phyloP scores from a whole-genome alignment of 495 filamentous ascomycete species.

The Trypethelium eluteriae region DNA sequence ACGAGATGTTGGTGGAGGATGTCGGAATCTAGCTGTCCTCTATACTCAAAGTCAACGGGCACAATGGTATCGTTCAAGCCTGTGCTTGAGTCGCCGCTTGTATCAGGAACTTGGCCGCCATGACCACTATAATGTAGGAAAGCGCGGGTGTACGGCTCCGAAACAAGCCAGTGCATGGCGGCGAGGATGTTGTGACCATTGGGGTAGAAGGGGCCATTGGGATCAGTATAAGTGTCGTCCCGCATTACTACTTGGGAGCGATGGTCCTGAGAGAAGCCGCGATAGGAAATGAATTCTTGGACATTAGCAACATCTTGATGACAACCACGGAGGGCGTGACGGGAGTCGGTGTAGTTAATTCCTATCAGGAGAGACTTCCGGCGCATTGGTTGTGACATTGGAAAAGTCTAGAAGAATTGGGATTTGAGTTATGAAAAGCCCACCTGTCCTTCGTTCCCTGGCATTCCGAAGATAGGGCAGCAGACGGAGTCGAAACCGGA shows the following conservation, averaged over 20 bases:
- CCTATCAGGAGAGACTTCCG: conserved; percentile 52
- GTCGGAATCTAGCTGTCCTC: conserved; percentile 47
- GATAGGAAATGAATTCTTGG: conserved; percentile 36
- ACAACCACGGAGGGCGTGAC: conserved; percentile 47
- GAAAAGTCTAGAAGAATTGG: no score
- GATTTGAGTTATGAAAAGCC: no score
- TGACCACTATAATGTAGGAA: conserved; percentile 56
- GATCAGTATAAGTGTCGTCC: conserved; percentile 42
- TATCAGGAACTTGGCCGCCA: conserved; percentile 38
- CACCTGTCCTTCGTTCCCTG: background rate
- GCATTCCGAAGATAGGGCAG: background rate
- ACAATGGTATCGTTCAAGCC: conserved; percentile 51
- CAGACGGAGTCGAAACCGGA: background rate
- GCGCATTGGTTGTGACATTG: background rate
- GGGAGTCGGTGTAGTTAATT: conserved; percentile 53
- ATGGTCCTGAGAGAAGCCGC: conserved; percentile 42
- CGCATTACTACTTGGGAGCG: conserved; percentile 49
- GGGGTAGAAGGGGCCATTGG: conserved; percentile 45
- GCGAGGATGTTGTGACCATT: conserved; percentile 50
- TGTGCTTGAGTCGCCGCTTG: conserved; percentile 30
- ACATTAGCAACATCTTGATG: conserved; percentile 51
- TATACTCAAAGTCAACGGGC: conserved; percentile 46
- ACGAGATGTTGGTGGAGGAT: conserved; percentile 48
- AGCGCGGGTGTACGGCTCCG: conserved; percentile 42
- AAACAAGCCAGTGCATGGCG: conserved; percentile 51